Conservation (phyloP, 192 early-diverging fungal genomes). For the Irineochytrium annulatum region DNA sequence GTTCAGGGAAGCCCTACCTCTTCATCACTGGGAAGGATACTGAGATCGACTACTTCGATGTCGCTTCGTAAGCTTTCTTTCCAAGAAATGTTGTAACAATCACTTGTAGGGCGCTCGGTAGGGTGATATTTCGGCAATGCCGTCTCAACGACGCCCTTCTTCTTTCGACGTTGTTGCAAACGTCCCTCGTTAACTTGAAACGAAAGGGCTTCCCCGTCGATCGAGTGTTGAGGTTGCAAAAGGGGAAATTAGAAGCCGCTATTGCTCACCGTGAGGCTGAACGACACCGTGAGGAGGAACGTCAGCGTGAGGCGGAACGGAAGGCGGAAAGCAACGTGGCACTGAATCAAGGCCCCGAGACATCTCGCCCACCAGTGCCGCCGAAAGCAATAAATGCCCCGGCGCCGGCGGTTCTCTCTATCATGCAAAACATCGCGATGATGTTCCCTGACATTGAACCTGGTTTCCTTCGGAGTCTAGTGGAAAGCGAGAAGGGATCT, state of each 20-base stretch:
- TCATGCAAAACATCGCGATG: too few species aligned
- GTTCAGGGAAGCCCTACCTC: conserved; percentile 29
- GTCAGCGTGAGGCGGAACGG: conserved; percentile 11
- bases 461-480: conserved; percentile 47
- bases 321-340: background rate
- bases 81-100: background rate
- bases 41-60: conserved; percentile 77
- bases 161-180: conserved; percentile 68
- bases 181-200: conserved; percentile 61
- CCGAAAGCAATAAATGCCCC: conserved; percentile 1
- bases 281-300: conserved; percentile 34
- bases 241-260: conserved; percentile 29
- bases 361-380: conserved; percentile 20
- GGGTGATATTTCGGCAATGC: conserved; percentile 60
- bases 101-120: conserved; percentile 51
- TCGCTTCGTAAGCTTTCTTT: conserved; percentile 48
- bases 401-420: too few species aligned
- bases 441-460: conserved; percentile 69
- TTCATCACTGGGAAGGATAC: conserved; percentile 27
- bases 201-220: conserved; percentile 73
- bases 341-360: conserved; percentile 15
- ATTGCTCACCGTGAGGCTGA: too few species aligned
- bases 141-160: conserved; percentile 76
- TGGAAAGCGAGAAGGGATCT: conserved; percentile 49
- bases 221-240: conserved; percentile 48